These are phyloP conservation scores for Penicillium sp. DNA, from an alignment of 2,329 filamentous ascomycete genomes.

Conservation along the genomic window DNA sequence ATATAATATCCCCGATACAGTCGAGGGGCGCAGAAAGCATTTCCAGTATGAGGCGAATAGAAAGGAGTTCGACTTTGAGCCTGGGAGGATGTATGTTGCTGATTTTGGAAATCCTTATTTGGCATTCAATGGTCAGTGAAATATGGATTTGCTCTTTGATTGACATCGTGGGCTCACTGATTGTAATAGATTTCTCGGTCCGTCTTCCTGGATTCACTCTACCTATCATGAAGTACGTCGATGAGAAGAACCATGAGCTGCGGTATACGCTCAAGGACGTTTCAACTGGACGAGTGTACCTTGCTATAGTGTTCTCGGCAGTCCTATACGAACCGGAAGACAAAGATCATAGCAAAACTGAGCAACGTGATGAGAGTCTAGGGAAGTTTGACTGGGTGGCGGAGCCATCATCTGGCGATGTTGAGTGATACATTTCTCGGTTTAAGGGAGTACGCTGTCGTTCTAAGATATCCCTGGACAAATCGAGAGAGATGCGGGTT, in stretches of 20 bases:
- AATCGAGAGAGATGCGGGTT: not conserved
- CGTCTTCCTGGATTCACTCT: slow-evolving; percentile 38
- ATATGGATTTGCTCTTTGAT: not conserved
- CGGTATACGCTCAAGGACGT: slow-evolving; percentile 90
- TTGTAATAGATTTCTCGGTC: slow-evolving; percentile 36
- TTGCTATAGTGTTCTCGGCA: slow-evolving; percentile 78
- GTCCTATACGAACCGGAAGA: slow-evolving; percentile 46
- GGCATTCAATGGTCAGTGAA: slow-evolving; percentile 67
- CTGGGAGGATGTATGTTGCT: slow-evolving; percentile 59
- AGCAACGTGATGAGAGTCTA: slow-evolving; percentile 7
- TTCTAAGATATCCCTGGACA: too few species aligned
- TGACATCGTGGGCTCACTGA: not conserved
- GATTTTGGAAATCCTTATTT: slow-evolving; percentile 92
- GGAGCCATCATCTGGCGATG: slow-evolving; percentile 17
- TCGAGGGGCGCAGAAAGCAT: slow-evolving; percentile 57
- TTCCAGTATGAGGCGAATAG: slow-evolving; percentile 58
- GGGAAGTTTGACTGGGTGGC: slow-evolving; percentile 28
- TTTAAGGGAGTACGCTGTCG: not conserved
- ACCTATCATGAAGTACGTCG: slow-evolving; percentile 40
- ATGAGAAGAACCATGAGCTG: slow-evolving; percentile 73
- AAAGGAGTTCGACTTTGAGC: slow-evolving; percentile 60
- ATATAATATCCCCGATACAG: slow-evolving; percentile 53
- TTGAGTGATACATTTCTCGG: slow-evolving; percentile 15
- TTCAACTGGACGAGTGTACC: slow-evolving; percentile 68
- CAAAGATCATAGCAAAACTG: slow-evolving; percentile 8